Percentiles rank a stretch among this genome's conserved stretches.
These are phyloP conservation scores for Alternaria consortialis DNA, from an alignment of 2,329 filamentous ascomycete genomes.

Conservation along the genomic window DNA sequence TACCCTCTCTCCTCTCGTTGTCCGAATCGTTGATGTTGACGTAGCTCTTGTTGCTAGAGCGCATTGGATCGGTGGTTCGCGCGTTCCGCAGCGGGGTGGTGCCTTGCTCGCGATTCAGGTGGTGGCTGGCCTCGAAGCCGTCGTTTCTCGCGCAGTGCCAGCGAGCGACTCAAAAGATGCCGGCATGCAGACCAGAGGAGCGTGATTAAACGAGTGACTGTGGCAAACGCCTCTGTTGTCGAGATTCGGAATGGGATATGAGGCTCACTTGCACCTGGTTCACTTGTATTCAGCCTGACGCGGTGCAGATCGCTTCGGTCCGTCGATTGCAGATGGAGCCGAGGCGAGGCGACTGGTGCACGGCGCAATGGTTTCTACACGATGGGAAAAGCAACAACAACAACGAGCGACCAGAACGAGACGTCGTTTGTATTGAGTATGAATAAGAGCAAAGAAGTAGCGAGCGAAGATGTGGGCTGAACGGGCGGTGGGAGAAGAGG, in stretches of 20 bases:
- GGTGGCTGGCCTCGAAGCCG: conserved; percentile 19
- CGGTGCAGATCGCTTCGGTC: conserved; percentile 32
- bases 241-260: conserved; percentile 4
- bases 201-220: conserved; percentile 18
- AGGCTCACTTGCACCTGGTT: conserved; percentile 19
- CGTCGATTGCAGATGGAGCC: conserved; percentile 19
- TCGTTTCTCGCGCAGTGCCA: conserved; percentile 22
- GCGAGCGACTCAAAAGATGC: conserved; percentile 10
- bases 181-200: conserved; percentile 26
- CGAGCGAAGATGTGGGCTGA: conserved; percentile 7
- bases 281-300: conserved; percentile 34
- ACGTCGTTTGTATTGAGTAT: not conserved
- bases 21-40: conserved; percentile 38
- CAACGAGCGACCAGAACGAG: conserved; percentile 8
- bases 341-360: conserved; percentile 23
- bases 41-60: conserved; percentile 42
- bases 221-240: conserved; percentile 16
- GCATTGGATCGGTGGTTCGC: conserved; percentile 40
- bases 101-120: conserved; percentile 32
- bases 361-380: conserved; percentile 11
- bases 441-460: conserved; percentile 6
- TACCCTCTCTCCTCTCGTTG: conserved; percentile 29
- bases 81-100: conserved; percentile 27
- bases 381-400: conserved; percentile 13
- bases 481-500: conserved; percentile 15